Base-by-base conservation (phyloP, 768 basidiomycete species). In the Xanthoconium stramineum region DNA sequence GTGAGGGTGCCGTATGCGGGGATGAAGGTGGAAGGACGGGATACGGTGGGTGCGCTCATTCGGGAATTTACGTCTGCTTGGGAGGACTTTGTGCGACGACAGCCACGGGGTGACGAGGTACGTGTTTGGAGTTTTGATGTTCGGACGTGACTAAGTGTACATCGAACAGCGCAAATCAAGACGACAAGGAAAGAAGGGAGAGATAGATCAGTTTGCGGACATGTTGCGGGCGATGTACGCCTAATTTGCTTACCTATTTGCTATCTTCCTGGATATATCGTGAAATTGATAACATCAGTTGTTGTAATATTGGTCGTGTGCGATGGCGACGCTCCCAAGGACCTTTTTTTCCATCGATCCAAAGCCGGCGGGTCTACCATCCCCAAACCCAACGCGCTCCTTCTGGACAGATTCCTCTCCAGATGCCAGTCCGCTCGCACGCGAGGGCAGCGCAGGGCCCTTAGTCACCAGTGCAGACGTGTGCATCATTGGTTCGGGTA, bases 401-500 rank as follows among this genome's bases (percentile, higher is more conserved):
- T 89, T 88, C 68, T 93, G 91, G 91, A 75, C 82, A 33, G 70
- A 85, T 60, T 75, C 76, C 30, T 63, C 70, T 1, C 78, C 82
- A 0, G 77, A 75, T 20, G 85, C 79, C 0, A 90, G 88, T 65
- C 88, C 88, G 0, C 73, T 91, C 0, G 87, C 85, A 0, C 74
- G 70, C 3, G 80, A 82, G 52, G 91, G 91, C 1, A 90, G 89
- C 63, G 70, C 73, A 8, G 87, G 86, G 1, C 58, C 69, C 2
- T 68, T 92, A n/a, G 82, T 83, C 0, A 46, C 64, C 0, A 80
- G 83, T 49, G 83, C 84, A 3, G 90, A 93, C 62, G 72, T 92
- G 10, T 89, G 84, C 58, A 84, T 93, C 61, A 83, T 94, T 42
- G 91, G 91, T 7, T 83, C 86, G 32, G 90, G 91, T 0, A 85